Percentiles rank a stretch among this genome's conserved stretches.
Evolutionary conservation across 192 early-diverging fungal genomes (phyloP).

Genomic region (Podila epigama): DNA sequence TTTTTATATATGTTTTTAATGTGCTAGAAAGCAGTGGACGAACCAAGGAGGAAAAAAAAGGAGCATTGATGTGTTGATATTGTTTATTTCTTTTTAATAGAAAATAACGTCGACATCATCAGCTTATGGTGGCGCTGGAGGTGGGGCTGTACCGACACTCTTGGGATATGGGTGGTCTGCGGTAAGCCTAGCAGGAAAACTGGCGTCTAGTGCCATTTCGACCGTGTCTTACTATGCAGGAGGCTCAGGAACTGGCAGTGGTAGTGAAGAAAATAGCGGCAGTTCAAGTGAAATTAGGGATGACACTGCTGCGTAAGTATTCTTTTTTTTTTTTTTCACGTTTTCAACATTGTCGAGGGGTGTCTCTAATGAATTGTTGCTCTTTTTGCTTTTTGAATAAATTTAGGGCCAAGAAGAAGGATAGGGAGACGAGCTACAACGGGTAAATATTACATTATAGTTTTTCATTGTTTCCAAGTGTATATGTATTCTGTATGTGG

Average conservation of each 20-base stretch:
- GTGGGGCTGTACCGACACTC: slow-evolving; percentile 17
- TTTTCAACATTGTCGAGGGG: not conserved
- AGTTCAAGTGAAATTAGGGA: not conserved
- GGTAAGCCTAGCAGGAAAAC: slow-evolving; percentile 28
- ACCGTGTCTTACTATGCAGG: slow-evolving; percentile 30
- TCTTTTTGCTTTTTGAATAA: too few species aligned
- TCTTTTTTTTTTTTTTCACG: not conserved
- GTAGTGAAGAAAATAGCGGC: not conserved
- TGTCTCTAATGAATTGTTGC: too few species aligned
- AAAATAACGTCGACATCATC: slow-evolving; percentile 14
- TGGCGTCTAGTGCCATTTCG: slow-evolving; percentile 25
- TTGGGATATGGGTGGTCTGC: slow-evolving; percentile 41
- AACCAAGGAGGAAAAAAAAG: not conserved
- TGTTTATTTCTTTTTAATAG: not conserved
- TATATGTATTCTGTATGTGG: too few species aligned
- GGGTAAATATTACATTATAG: slow-evolving; percentile 6
- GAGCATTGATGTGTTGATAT: not conserved
- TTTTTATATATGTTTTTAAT: too few species aligned
- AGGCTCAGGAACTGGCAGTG: not conserved
- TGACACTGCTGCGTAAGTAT: slow-evolving; percentile 7
- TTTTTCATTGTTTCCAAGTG: not conserved
- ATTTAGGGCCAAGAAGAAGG: slow-evolving; percentile 34
- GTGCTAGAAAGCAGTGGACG: too few species aligned
- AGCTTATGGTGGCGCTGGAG: slow-evolving; percentile 14
- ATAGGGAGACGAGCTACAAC: slow-evolving; percentile 32